Percentiles rank a stretch among this genome's conserved stretches.
phyloP scores from a whole-genome alignment of 2,329 filamentous ascomycete genomes.

The Neofusicoccum sp. region DNA sequence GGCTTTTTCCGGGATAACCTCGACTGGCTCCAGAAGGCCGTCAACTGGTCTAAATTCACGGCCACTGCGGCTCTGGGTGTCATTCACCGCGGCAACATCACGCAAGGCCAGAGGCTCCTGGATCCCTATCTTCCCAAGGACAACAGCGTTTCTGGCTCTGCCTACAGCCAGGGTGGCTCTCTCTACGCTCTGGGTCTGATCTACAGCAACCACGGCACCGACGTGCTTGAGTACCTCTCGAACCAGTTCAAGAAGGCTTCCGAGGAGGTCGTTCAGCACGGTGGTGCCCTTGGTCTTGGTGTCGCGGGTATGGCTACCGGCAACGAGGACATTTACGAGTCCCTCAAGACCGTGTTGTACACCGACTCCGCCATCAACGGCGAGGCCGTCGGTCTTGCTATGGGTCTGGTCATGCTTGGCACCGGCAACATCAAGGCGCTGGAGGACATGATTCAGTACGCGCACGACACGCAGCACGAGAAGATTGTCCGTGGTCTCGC shows the following conservation, averaged over 20 bases:
- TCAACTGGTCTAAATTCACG: constrained; percentile 99
- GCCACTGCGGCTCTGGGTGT: constrained; percentile 94
- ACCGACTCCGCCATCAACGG: constrained; percentile 94
- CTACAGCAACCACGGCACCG: constrained; percentile 94
- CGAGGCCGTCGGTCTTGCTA: constrained; percentile 90
- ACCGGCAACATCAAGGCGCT: constrained; percentile 93
- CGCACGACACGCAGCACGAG: constrained; percentile 96
- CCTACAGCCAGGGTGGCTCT: constrained; percentile 94
- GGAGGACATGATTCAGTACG: constrained; percentile 96
- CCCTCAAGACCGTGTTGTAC: constrained; percentile 83
- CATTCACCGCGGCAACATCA: constrained; percentile 92
- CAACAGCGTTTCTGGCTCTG: constrained; percentile 73
- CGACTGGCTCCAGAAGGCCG: constrained; percentile 96
- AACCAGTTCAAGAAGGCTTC: constrained; percentile 71
- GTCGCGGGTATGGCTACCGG: constrained; percentile 98
- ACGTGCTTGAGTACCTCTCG: constrained; percentile 78
- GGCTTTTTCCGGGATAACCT: constrained; percentile 98
- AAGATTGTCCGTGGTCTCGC: constrained; percentile 97
- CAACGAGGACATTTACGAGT: constrained; percentile 85
- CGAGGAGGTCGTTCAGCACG: constrained; percentile 94
- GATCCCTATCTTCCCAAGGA: constrained; percentile 89
- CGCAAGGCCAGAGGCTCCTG: constrained; percentile 87
- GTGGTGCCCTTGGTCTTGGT: constrained; percentile 89
- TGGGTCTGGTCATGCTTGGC: constrained; percentile 97
- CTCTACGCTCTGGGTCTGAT: constrained; percentile 94